These are phyloP conservation scores for Globisporangium cystogenes DNA, from an alignment of 352 stramenopile genomes.

Conservation along the genomic window DNA sequence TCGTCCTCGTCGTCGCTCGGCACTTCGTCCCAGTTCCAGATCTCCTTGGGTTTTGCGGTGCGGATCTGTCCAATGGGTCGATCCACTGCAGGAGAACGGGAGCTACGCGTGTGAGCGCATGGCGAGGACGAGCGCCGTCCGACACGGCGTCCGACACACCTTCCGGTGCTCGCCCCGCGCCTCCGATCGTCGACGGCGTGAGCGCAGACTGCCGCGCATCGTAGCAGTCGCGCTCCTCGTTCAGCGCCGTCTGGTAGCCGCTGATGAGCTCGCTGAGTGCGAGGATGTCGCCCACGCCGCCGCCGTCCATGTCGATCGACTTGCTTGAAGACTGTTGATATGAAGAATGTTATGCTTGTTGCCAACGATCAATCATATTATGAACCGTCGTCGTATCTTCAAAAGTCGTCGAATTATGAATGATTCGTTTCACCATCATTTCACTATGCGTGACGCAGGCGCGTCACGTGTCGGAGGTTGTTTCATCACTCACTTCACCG, in stretches of 20 bases:
- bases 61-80: slow-evolving; percentile 71
- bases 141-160: slow-evolving; percentile 10
- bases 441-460: too few species aligned
- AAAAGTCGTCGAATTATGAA: too few species aligned
- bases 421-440: too few species aligned
- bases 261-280: slow-evolving; percentile 28
- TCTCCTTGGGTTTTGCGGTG: slow-evolving; percentile 50
- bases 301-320: slow-evolving; percentile 13
- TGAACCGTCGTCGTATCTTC: too few species aligned
- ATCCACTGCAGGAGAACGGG: too few species aligned
- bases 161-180: slow-evolving; percentile 21
- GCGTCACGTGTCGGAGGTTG: too few species aligned
- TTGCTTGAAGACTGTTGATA: too few species aligned
- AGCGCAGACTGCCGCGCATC: slow-evolving; percentile 9
- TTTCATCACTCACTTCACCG: too few species aligned
- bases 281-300: slow-evolving; percentile 20
- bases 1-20: slow-evolving; percentile 76
- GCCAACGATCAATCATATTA: too few species aligned
- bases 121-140: too few species aligned
- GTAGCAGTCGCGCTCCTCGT: slow-evolving; percentile 13
- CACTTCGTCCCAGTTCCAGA: slow-evolving; percentile 69
- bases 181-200: slow-evolving; percentile 28
- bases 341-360: too few species aligned
- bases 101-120: too few species aligned
- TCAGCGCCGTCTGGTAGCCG: slow-evolving; percentile 10